Base-by-base conservation (phyloP, 2,329 filamentous ascomycete genomes). In the Sporothrix globosa region DNA sequence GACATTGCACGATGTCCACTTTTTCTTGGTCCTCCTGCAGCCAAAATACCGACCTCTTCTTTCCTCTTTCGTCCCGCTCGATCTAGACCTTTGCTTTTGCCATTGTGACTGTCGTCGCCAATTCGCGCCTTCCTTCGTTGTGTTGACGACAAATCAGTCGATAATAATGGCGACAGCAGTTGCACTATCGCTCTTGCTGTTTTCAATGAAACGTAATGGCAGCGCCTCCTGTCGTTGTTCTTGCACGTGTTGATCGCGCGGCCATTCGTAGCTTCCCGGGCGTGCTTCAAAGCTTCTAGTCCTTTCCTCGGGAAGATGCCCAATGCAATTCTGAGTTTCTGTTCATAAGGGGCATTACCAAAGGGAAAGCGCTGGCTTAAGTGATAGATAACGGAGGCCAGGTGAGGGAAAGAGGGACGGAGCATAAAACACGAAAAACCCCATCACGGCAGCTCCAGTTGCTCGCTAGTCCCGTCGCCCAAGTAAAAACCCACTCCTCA, bases 311-410 rank as follows among this genome's bases (percentile, higher is more conserved):
- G 17, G 6, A 50, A 21, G 46, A n/a, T 19, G 19, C 7, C 9
- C 17, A n/a, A 10, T n/a, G 48, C 19, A 10, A 10, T 21, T 3
- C n/a, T 24, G 6, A 46, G 58, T 69, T 69, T 67, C 69, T 24
- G 48, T 71, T 70, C 58, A 46, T 68, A 68, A 70, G 4, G 24
- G 24, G 46, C 54, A 70, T 70, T 68, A 70, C 54, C 54, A 67
- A 70, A 46, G 21, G 61, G 50, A 67, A 60, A 70, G 41, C 41
- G 44, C 61, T 65, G 48, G 27, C 60, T 50, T 9, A 5, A 5
- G 50, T n/a, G 13, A 68, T 9, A 56, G 52, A 65, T 67, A 66
- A 67, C 61, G 17, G 44, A 61, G 14, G 3, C 11, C 39, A 63
- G n/a, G 41, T 30, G 58, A 46, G n/a, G 24, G n/a, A 46, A 63